These are phyloP conservation scores for Niveomyces coronatus DNA, from an alignment of 2,329 filamentous ascomycete species.

Conservation along the genomic window DNA sequence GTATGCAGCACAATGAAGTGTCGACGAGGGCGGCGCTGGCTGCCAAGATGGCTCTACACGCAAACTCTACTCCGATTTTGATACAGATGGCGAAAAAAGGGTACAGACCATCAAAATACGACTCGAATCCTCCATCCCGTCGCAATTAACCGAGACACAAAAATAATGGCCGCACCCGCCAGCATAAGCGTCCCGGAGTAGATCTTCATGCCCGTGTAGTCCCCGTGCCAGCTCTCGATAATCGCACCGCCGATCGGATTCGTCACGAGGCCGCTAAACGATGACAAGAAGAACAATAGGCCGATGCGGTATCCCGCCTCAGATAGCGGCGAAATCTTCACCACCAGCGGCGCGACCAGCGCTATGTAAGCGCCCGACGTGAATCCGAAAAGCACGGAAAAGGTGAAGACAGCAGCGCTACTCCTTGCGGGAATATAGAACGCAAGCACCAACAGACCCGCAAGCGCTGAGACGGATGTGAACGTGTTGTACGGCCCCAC, in stretches of 20 bases:
- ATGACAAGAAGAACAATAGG: constrained; percentile 35
- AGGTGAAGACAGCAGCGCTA: constrained; percentile 23
- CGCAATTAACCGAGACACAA: constrained; percentile 13
- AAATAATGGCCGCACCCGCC: constrained; percentile 14
- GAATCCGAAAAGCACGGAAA: constrained; percentile 32
- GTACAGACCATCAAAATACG: constrained; percentile 18
- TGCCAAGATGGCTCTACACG: too few species aligned
- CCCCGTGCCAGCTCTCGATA: constrained; percentile 11
- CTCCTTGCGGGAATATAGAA: constrained; percentile 32
- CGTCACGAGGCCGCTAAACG: constrained; percentile 41
- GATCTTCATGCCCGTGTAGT: constrained; percentile 19
- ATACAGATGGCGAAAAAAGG: too few species aligned
- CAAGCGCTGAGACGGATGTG: constrained; percentile 34
- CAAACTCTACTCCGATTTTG: too few species aligned
- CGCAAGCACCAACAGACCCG: constrained; percentile 26
- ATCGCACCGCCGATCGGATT: constrained; percentile 40
- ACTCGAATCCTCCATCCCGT: constrained; percentile 14
- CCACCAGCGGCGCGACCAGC: constrained; percentile 27
- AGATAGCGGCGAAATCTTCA: constrained; percentile 43
- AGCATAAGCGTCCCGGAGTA: constrained; percentile 18
- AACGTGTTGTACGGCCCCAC: constrained; percentile 31
- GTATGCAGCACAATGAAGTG: too few species aligned
- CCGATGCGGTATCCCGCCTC: constrained; percentile 38
- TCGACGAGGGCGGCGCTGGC: too few species aligned
- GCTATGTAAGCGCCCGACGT: constrained; percentile 31